phyloP scores from a whole-genome alignment of 1,139 yeast genomes.

The Kazachstania sp. region DNA sequence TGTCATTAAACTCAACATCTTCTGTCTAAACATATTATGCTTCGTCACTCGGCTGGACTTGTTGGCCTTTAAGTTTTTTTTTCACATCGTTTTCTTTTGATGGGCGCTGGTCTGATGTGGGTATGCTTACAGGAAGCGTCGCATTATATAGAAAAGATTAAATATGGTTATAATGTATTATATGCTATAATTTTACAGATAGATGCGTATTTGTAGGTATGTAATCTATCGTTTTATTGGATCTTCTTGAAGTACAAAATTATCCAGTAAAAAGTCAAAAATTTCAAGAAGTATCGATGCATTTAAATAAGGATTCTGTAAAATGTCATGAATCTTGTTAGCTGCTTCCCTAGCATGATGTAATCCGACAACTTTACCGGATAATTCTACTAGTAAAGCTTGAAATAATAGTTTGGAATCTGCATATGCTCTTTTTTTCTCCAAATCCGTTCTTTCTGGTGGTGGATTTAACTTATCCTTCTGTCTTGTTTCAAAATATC shows the following conservation, averaged over 20 bases:
- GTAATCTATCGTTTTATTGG: background rate
- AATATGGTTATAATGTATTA: too few relatives aligned
- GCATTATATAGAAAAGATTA: too few relatives aligned
- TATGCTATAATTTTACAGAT: too few relatives aligned
- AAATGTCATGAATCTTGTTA: constrained; percentile 48
- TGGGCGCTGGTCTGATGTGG: too few relatives aligned
- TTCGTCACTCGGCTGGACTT: too few relatives aligned
- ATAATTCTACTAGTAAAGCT: constrained; percentile 51
- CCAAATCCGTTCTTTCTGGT: constrained; percentile 38
- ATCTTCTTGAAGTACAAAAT: background rate
- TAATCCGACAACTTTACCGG: constrained; percentile 69
- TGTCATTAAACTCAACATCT: too few relatives aligned
- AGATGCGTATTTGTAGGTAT: background rate
- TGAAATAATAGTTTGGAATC: constrained; percentile 55
- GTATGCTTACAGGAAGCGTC: too few relatives aligned
- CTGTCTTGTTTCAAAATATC: constrained; percentile 14
- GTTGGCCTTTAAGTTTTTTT: too few relatives aligned
- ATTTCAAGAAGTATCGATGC: constrained; percentile 53
- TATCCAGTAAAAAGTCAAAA: constrained; percentile 25
- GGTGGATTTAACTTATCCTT: constrained; percentile 23
- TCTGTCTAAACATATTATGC: too few relatives aligned
- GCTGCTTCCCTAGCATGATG: constrained; percentile 60
- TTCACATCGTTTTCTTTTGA: too few relatives aligned
- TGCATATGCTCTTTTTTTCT: constrained; percentile 44
- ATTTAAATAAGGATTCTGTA: constrained; percentile 68